Base-by-base conservation (phyloP, 1,284 basidiomycete species). In the Rhodotorula sp. region DNA sequence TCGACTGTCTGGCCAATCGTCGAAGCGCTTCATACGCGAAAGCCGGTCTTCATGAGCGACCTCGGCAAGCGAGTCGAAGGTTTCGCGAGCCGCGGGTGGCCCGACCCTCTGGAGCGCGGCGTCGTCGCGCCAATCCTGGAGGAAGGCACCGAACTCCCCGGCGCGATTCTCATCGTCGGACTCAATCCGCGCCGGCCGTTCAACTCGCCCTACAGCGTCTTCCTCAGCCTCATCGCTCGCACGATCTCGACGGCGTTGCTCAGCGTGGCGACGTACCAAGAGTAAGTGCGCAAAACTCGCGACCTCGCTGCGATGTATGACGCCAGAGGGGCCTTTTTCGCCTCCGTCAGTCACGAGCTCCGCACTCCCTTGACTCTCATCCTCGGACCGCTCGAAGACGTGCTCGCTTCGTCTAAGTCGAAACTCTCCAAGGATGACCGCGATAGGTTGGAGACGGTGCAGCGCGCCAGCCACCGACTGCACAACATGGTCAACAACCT, bases 311-410 rank as follows among this genome's bases (percentile, higher is more conserved):
- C 78, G 3, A 75, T 84, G 15, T 82, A 83, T 52, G 72, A 81
- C 29, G 82, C 82, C 2, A 82, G 81, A 54, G 74, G 75, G 47
- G 62, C 71, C 46, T 73, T 70, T 60, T 75, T 73, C 62, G 31
- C 57, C 16, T 58, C 58, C 48, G n/a, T 65, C 21, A 39, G 31
- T 21, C 64, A 65, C 34, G 64, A 65, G 34, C 48, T 65, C 14
- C 68, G 82, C 7, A 83, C 82, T 8, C 83, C 83, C 0, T 73
- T 83, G 4, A 81, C 81, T 0, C 75, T 84, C 8, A 80, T 84
- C n/a, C 57, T 78, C 20, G 77, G 72, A 0, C 78, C 78, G 5
- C 62, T 79, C 49, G 71, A 71, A n/a, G 78, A 79, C 31, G 62
- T 78, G 5, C 52, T 76, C 21, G n/a, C 79, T 5, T 46, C 56